phyloP scores from a whole-genome alignment of 2,329 filamentous ascomycete species.

The Elsinoe fawcettii region DNA sequence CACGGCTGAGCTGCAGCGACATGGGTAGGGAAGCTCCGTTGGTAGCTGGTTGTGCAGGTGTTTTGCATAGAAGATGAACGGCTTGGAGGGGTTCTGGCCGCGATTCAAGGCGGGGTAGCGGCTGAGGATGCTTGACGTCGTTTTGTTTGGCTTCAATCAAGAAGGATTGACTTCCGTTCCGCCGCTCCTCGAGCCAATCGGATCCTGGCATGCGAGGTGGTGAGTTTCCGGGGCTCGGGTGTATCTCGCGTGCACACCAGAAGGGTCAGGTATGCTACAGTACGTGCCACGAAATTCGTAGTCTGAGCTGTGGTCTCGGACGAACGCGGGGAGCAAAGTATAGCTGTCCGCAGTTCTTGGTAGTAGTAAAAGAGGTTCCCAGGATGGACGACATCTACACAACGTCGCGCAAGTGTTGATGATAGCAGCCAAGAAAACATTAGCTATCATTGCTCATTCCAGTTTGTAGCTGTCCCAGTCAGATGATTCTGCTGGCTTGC shows the following conservation, averaged over 20 bases:
- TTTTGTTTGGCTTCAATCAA: not conserved
- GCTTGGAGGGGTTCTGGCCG: not conserved
- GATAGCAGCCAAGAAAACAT: too few relatives aligned
- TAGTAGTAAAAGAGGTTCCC: too few relatives aligned
- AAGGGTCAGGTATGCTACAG: not conserved
- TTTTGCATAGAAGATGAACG: not conserved
- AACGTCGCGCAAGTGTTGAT: too few relatives aligned
- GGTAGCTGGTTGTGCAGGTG: not conserved
- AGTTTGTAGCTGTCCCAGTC: too few relatives aligned
- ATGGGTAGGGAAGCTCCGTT: not conserved
- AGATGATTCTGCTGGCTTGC: too few relatives aligned
- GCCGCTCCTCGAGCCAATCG: not conserved
- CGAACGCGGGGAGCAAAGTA: not conserved
- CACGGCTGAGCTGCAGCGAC: not conserved
- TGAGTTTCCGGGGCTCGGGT: not conserved
- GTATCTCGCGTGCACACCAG: not conserved
- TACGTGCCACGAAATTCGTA: not conserved
- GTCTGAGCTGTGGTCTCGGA: not conserved
- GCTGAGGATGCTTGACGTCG: conserved; percentile 1
- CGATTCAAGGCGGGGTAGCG: not conserved
- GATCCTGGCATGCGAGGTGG: too few relatives aligned
- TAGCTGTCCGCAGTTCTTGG: too few relatives aligned
- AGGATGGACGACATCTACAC: too few relatives aligned
- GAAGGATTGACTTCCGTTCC: conserved; percentile 1
- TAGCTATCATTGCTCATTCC: too few relatives aligned